phyloP scores from a whole-genome alignment of 305 asterid species.

The Fraxinus latifolia region DNA sequence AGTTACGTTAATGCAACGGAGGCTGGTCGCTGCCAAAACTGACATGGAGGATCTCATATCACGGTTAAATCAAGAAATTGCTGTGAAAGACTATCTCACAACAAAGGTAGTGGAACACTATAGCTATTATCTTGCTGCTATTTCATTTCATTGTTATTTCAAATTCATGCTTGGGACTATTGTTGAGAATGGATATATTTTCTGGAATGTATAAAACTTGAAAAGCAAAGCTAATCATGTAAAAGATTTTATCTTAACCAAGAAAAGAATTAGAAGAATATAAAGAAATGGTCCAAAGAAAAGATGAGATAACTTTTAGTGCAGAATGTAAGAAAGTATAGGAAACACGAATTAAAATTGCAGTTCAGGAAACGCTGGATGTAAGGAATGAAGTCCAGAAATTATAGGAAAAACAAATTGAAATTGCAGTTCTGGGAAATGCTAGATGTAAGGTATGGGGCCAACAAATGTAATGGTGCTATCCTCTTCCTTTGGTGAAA shows the following conservation, averaged over 20 bases:
- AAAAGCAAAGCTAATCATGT: neutral
- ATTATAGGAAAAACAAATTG: neutral
- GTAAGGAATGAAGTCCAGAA: neutral
- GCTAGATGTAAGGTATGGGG: constrained; percentile 6
- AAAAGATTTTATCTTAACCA: neutral
- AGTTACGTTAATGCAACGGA: constrained; percentile 68
- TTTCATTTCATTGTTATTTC: constrained; percentile 15
- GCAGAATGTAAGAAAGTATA: neutral
- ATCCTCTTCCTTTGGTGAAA: neutral
- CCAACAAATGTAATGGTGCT: neutral
- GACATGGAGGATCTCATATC: constrained; percentile 99
- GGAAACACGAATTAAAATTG: neutral
- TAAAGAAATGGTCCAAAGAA: constrained; percentile 1
- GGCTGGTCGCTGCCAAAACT: constrained; percentile 75
- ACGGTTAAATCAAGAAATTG: constrained; percentile 86
- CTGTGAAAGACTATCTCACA: constrained; percentile 86
- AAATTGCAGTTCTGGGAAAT: neutral
- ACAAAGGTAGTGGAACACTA: constrained; percentile 42
- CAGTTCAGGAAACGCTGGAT: neutral
- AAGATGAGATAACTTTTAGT: neutral
- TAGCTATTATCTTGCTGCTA: neutral
- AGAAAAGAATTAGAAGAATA: neutral
- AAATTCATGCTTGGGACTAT: constrained; percentile 1
- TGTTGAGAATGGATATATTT: neutral
- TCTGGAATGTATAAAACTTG: neutral